Base-by-base conservation (phyloP, 2,329 filamentous ascomycete species). In the Diaporthe sp. region DNA sequence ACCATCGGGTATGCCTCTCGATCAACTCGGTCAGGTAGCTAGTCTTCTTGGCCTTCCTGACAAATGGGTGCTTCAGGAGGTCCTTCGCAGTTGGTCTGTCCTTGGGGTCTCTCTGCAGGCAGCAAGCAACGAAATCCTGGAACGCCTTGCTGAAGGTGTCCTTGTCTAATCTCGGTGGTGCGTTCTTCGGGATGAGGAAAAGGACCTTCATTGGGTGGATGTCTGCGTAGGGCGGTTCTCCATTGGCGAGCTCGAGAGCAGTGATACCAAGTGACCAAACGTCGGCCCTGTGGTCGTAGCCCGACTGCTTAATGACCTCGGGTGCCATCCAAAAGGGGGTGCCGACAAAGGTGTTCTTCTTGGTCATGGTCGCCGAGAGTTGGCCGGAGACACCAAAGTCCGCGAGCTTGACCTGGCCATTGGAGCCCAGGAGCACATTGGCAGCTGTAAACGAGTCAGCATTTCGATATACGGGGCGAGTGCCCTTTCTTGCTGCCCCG, bases 251-350 rank as follows among this genome's bases (percentile, higher is more conserved):
- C 83, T 98, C 96, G 55, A 98, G 90, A 2, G 96, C 96, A 1
- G 96, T 98, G 82, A 98, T 98, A 52, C 96, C 96, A 25, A 98
- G 87, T 2, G 96, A 98, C 96, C 96, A 98, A 74, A 98, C 98
- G 82, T 98, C 96, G 58, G 96, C 96, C 85, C 98, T 98, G 86
- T 97, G 95, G 83, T 98, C 96, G 86, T 98, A 98, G 66, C 96
- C 96, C 74, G 95, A 97, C 83, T 99, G 96, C 85, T 98, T 98
- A 84, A 99, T 99, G 72, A 98, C 96, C 85, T 99, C 96, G 15
- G 96, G 96, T 3, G 97, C 96, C 96, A 99, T 99, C 97, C 97
- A 99, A 83, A 98, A 99, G 1, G 97, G 96, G 0, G 96, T 98
- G 45, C 97, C 97, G 42, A 99, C 96, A 83, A 98, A 99, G 0